Percentiles rank a stretch among this genome's conserved stretches.
These are phyloP conservation scores for Rhypophila decipiens DNA, from an alignment of 495 filamentous ascomycete species.

Conservation along the genomic window DNA sequence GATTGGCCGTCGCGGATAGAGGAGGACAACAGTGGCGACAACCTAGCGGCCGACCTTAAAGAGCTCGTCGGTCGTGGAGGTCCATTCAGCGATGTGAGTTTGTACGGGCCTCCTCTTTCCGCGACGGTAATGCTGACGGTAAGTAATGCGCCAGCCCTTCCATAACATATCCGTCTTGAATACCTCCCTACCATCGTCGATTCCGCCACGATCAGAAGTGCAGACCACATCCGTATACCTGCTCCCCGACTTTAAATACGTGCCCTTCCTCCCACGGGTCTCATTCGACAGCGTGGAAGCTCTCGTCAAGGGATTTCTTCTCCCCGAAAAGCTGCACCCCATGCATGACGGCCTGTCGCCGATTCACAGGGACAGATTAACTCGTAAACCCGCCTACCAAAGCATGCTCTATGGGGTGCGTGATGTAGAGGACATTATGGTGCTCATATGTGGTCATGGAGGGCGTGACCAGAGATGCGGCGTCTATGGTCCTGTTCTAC, in stretches of 20 bases:
- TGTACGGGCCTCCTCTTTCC: background rate
- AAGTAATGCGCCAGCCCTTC: constrained; percentile 53
- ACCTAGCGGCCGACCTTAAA: constrained; percentile 67
- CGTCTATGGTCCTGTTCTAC: constrained; percentile 64
- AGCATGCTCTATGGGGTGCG: constrained; percentile 39
- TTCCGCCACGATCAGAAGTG: constrained; percentile 29
- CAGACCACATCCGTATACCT: constrained; percentile 59
- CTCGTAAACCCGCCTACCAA: constrained; percentile 36
- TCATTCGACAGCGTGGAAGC: constrained; percentile 45
- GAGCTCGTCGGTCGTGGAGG: constrained; percentile 59
- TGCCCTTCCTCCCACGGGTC: constrained; percentile 58
- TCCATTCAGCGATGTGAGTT: constrained; percentile 60
- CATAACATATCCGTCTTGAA: constrained; percentile 72
- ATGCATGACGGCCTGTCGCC: constrained; percentile 51
- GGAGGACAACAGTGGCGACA: constrained; percentile 45
- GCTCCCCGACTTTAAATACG: constrained; percentile 71
- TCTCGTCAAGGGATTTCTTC: constrained; percentile 51
- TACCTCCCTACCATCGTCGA: constrained; percentile 54
- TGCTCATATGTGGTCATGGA: constrained; percentile 82
- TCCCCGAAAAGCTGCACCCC: constrained; percentile 53
- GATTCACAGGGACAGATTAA: constrained; percentile 37
- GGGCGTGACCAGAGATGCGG: constrained; percentile 77
- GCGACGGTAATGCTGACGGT: constrained; percentile 11
- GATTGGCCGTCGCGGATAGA: constrained; percentile 77
- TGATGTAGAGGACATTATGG: constrained; percentile 59